A percentile compares a stretch with the other conserved stretches of the same genome.
phyloP scores from a whole-genome alignment of 2,329 filamentous ascomycete genomes.

The Cephalotrichum gorgonifer region DNA sequence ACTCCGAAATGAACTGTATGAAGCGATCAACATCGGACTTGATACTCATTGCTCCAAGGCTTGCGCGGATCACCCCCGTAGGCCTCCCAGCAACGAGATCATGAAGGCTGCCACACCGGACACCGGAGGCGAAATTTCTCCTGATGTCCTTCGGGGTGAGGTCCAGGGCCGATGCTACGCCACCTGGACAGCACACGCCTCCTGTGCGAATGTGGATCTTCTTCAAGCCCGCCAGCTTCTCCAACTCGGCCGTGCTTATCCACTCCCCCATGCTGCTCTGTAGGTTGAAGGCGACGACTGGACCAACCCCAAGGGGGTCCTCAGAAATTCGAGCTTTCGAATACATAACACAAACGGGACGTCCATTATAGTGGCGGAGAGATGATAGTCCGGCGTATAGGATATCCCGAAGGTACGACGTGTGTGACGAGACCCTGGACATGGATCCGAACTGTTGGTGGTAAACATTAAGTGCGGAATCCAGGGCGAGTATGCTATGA shows the following conservation, averaged over 20 bases:
- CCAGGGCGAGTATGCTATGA: slow-evolving; percentile 53
- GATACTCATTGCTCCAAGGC: slow-evolving; percentile 85
- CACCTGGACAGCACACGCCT: slow-evolving; percentile 85
- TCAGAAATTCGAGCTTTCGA: slow-evolving; percentile 16
- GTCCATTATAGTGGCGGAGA: slow-evolving; percentile 60
- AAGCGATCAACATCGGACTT: slow-evolving; percentile 63
- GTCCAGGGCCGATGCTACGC: slow-evolving; percentile 61
- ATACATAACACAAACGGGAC: slow-evolving; percentile 58
- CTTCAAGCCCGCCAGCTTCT: slow-evolving; percentile 71
- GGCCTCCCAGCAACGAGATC: slow-evolving; percentile 78
- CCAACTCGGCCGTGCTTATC: slow-evolving; percentile 74
- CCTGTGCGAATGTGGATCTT: slow-evolving; percentile 80
- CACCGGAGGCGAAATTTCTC: slow-evolving; percentile 73
- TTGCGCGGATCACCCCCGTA: slow-evolving; percentile 76
- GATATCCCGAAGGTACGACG: slow-evolving; percentile 48
- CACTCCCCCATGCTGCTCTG: slow-evolving; percentile 58
- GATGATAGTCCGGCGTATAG: slow-evolving; percentile 47
- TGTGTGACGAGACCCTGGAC: slow-evolving; percentile 58
- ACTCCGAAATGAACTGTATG: slow-evolving; percentile 57
- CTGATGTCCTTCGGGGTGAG: slow-evolving; percentile 74
- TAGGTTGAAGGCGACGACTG: slow-evolving; percentile 78
- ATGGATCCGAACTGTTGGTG: slow-evolving; percentile 45
- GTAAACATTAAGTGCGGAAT: slow-evolving; percentile 48
- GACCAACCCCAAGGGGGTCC: slow-evolving; percentile 41
- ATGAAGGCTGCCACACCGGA: slow-evolving; percentile 73